phyloP scores from a whole-genome alignment of 495 filamentous ascomycete genomes.

The Podospora comata region DNA sequence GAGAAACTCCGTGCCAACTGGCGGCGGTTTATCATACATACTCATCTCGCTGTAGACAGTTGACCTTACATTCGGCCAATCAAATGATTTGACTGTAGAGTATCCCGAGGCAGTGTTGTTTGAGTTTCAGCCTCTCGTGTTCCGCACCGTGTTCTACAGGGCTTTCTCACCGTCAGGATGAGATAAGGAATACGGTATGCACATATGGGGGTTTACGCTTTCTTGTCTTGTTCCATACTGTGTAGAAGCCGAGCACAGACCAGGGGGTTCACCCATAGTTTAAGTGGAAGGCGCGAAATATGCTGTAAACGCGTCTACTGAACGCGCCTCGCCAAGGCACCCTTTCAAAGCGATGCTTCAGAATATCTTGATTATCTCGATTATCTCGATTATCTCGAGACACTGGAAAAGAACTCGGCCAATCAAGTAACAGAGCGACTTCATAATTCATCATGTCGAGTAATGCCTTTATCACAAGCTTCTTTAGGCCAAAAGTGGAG shows the following conservation, averaged over 20 bases:
- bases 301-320: not conserved
- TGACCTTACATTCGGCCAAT: not conserved
- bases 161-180: not conserved
- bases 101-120: not conserved
- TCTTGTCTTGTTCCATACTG: not conserved
- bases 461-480: constrained; percentile 25
- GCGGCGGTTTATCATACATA: not conserved
- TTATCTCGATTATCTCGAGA: not conserved
- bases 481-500: constrained; percentile 25
- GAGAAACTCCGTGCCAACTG: not conserved
- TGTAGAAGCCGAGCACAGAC: not conserved
- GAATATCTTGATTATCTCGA: too few relatives aligned
- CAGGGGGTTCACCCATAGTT: not conserved
- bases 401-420: not conserved
- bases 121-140: not conserved
- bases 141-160: not conserved
- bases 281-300: not conserved
- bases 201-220: not conserved
- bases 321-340: not conserved
- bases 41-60: not conserved
- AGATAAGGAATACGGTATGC: not conserved
- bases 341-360: not conserved
- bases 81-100: not conserved
- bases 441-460: constrained; percentile 18
- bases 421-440: not conserved